phyloP scores from a whole-genome alignment of 2,329 filamentous ascomycete species.

The Chalara sp. region DNA sequence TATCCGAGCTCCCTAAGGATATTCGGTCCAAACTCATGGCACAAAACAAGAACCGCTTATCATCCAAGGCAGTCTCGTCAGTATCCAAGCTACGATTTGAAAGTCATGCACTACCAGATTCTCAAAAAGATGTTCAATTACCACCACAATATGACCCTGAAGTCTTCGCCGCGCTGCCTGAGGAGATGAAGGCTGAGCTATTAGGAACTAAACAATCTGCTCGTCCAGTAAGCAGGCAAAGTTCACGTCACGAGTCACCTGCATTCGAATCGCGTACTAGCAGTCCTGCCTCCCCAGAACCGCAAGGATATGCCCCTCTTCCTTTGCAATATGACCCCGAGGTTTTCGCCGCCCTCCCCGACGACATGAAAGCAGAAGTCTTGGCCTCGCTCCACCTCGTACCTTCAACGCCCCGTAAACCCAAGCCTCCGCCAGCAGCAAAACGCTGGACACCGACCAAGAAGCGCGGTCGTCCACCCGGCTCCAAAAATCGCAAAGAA shows the following conservation, averaged over 20 bases:
- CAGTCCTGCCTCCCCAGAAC: constrained; percentile 1
- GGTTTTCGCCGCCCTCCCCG: constrained; percentile 74
- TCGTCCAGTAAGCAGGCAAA: not conserved
- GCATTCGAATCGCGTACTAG: not conserved
- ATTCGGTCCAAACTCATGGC: constrained; percentile 71
- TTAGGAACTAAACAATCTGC: constrained; percentile 58
- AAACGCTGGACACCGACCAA: constrained; percentile 51
- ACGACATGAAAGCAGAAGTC: constrained; percentile 79
- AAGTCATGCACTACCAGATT: constrained; percentile 10
- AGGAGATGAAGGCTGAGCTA: constrained; percentile 79
- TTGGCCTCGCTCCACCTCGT: constrained; percentile 58
- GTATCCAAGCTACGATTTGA: constrained; percentile 24
- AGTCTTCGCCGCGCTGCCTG: constrained; percentile 74
- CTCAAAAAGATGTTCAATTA: constrained; percentile 22
- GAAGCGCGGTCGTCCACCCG: constrained; percentile 40
- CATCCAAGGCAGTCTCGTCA: constrained; percentile 24
- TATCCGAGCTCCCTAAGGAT: constrained; percentile 77
- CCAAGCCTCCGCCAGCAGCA: constrained; percentile 36
- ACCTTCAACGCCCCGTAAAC: constrained; percentile 49
- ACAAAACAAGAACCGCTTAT: constrained; percentile 35
- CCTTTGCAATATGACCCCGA: constrained; percentile 81
- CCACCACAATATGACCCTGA: constrained; percentile 81
- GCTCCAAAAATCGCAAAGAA: constrained; percentile 38
- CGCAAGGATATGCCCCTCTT: constrained; percentile 22
- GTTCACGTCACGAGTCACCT: not conserved